Evolutionary conservation across 2,329 filamentous ascomycete species (phyloP).

Genomic region (Alternaria conjuncta): DNA sequence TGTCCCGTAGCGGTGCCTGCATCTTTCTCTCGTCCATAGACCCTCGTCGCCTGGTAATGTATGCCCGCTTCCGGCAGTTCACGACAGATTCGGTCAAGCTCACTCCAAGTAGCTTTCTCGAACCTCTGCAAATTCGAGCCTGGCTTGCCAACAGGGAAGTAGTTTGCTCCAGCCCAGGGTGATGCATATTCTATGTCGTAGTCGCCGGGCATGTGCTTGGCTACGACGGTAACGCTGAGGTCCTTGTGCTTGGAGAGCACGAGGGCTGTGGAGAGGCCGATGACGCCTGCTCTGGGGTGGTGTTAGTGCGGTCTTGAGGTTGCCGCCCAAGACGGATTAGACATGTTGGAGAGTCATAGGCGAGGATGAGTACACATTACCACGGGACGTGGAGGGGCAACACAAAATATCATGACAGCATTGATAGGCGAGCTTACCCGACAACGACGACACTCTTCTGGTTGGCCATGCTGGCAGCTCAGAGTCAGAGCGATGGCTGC

Average conservation of each 20-base stretch:
- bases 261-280: conserved; percentile 70
- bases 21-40: conserved; percentile 71
- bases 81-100: conserved; percentile 54
- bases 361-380: background rate
- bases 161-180: conserved; percentile 85
- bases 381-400: background rate
- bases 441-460: conserved; percentile 54
- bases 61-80: conserved; percentile 79
- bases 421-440: conserved; percentile 48
- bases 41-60: conserved; percentile 70
- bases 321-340: background rate
- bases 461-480: conserved; percentile 14
- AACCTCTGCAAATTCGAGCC: conserved; percentile 49
- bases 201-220: conserved; percentile 92
- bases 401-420: background rate
- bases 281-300: conserved; percentile 64
- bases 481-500: conserved; percentile 9
- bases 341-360: background rate
- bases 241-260: conserved; percentile 63
- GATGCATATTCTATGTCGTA: conserved; percentile 91
- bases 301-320: conserved; percentile 11
- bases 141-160: conserved; percentile 62
- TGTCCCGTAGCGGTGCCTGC: conserved; percentile 58
- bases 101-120: conserved; percentile 55
- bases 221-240: conserved; percentile 71